Evolutionary conservation across 2,329 filamentous ascomycete genomes (phyloP).

Genomic region (Arthrocladium fulminans): DNA sequence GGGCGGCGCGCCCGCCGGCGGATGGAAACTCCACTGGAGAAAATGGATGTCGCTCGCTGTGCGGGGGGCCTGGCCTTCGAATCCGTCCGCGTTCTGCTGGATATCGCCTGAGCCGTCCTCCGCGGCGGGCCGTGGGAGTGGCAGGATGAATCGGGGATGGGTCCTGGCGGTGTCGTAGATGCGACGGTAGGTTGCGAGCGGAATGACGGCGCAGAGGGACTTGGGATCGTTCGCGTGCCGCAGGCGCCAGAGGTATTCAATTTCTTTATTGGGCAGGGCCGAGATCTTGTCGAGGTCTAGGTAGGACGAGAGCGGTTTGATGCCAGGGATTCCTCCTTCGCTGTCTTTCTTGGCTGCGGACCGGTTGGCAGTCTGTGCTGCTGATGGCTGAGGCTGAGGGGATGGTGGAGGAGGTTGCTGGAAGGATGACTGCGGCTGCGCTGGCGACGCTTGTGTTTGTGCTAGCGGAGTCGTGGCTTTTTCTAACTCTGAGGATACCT

Average conservation of each 20-base stretch:
- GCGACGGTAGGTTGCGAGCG: conserved; percentile 60
- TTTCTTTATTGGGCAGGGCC: conserved; percentile 65
- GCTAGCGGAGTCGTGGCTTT: conserved; percentile 5
- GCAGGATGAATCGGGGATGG: conserved; percentile 84
- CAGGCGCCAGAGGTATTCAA: conserved; percentile 82
- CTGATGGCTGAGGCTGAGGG: conserved; percentile 31
- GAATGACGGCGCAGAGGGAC: conserved; percentile 77
- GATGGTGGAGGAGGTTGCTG: conserved; percentile 28
- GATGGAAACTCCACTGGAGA: conserved; percentile 89
- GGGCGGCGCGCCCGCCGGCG: conserved; percentile 30
- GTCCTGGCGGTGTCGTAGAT: conserved; percentile 63
- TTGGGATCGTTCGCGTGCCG: conserved; percentile 65
- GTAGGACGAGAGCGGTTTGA: conserved; percentile 59
- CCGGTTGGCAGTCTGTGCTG: conserved; percentile 28
- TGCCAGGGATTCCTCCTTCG: conserved; percentile 38
- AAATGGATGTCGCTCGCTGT: conserved; percentile 88
- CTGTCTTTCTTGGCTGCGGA: conserved; percentile 36
- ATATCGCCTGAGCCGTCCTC: conserved; percentile 19
- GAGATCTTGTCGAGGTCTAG: conserved; percentile 73
- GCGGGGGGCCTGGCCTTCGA: conserved; percentile 20
- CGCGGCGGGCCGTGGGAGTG: conserved; percentile 49
- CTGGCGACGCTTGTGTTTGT: conserved; percentile 37
- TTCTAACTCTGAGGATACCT: conserved; percentile 45
- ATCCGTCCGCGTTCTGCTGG: conserved; percentile 25
- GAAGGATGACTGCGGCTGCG: conserved; percentile 14